Evolutionary conservation across 306 rosid species (phyloP).

Genomic region (Pueraria montana): DNA sequence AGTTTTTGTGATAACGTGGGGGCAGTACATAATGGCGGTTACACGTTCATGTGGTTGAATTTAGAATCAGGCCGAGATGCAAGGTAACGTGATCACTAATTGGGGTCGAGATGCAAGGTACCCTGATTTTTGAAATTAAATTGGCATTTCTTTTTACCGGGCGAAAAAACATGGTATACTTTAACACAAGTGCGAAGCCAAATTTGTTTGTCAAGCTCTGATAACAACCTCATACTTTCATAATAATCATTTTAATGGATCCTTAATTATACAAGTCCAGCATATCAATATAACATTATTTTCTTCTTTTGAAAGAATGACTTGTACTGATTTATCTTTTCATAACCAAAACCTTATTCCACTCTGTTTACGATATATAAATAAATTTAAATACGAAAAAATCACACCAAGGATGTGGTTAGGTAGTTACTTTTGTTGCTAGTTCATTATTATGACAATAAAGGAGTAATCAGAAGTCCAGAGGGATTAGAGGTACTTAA

Average conservation of each 20-base stretch:
- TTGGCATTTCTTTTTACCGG: not conserved
- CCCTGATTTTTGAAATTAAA: not conserved
- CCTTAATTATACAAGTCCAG: not conserved
- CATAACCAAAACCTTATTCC: not conserved
- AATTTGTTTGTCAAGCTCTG: not conserved
- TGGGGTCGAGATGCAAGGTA: too few species aligned
- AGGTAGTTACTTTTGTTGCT: not conserved
- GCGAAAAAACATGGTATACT: too few species aligned
- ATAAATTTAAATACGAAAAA: too few species aligned
- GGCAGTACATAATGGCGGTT: constrained; percentile 19
- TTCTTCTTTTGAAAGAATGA: not conserved
- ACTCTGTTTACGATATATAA: not conserved
- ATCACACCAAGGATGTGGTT: too few species aligned
- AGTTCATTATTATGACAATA: not conserved
- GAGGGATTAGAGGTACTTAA: not conserved
- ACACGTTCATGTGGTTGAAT: not conserved
- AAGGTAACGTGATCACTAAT: not conserved
- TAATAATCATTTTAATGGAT: not conserved
- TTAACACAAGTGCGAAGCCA: not conserved
- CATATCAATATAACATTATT: not conserved
- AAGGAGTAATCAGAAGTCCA: not conserved
- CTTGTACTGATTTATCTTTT: not conserved
- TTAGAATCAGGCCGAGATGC: not conserved
- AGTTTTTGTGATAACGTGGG: constrained; percentile 37
- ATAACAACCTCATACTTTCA: not conserved